A percentile compares a stretch with the other conserved stretches of the same genome.
phyloP scores from a whole-genome alignment of 108 stramenopile genomes.

The Pseudonitzschia multistriata region DNA sequence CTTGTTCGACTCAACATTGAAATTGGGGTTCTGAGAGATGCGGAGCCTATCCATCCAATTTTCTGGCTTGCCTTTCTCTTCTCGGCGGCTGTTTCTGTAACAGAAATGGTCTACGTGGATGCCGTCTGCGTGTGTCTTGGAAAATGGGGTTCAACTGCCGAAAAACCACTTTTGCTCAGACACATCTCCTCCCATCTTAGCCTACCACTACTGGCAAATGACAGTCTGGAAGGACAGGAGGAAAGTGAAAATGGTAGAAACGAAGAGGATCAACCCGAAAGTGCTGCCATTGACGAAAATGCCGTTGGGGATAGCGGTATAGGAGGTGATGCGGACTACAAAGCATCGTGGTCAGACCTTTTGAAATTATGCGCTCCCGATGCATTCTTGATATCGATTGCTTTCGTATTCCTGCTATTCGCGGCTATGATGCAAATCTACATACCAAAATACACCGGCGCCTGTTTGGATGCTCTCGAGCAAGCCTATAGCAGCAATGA shows the following conservation, averaged over 20 bases:
- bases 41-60: slow-evolving; percentile 41
- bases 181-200: slow-evolving; percentile 37
- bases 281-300: slow-evolving; percentile 18
- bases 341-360: slow-evolving; percentile 48
- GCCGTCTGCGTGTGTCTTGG: slow-evolving; percentile 18
- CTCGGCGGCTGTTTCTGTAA: slow-evolving; percentile 30
- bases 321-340: slow-evolving; percentile 48
- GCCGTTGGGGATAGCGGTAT: slow-evolving; percentile 45
- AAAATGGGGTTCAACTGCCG: slow-evolving; percentile 17
- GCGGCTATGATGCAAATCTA: slow-evolving; percentile 54
- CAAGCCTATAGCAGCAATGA: slow-evolving; percentile 27
- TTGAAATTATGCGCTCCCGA: slow-evolving; percentile 42
- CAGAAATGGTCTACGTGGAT: slow-evolving; percentile 36
- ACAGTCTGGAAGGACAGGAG: slow-evolving; percentile 2
- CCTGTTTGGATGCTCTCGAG: slow-evolving; percentile 49
- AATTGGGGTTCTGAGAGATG: slow-evolving; percentile 35
- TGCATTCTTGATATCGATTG: slow-evolving; percentile 36
- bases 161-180: slow-evolving; percentile 15
- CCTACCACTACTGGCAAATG: slow-evolving; percentile 41
- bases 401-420: slow-evolving; percentile 48
- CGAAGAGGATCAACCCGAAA: background rate
- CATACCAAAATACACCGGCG: slow-evolving; percentile 55
- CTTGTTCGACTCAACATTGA: slow-evolving; percentile 50
- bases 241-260: slow-evolving; percentile 15
- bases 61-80: slow-evolving; percentile 47